phyloP scores from a whole-genome alignment of 2,329 filamentous ascomycete genomes.

The Malbranchea zuffiana region DNA sequence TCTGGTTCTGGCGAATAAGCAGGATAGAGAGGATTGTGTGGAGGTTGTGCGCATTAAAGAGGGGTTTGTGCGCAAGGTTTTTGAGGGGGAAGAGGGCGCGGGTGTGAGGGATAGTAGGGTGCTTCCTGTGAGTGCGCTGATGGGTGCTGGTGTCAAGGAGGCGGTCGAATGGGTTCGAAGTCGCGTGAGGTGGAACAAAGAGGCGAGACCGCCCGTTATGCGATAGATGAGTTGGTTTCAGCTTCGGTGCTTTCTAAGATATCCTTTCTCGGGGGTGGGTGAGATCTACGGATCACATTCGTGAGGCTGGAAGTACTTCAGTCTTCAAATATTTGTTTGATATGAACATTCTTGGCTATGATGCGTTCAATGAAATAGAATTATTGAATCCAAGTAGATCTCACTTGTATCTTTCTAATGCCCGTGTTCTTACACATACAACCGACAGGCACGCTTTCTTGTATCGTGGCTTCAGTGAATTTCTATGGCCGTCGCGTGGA shows the following conservation, averaged over 20 bases:
- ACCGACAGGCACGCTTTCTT: too few relatives aligned
- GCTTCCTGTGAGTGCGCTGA: slow-evolving; percentile 82
- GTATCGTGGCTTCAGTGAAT: too few relatives aligned
- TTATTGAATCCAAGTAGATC: too few relatives aligned
- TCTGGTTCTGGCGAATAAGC: slow-evolving; percentile 90
- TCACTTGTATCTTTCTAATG: too few relatives aligned
- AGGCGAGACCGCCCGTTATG: slow-evolving; percentile 84
- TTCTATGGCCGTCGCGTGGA: too few relatives aligned
- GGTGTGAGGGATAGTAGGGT: slow-evolving; percentile 85
- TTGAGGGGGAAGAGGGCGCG: slow-evolving; percentile 81
- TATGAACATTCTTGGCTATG: too few relatives aligned
- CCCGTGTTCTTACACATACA: too few relatives aligned
- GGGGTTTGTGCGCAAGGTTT: slow-evolving; percentile 85
- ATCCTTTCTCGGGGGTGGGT: too few relatives aligned
- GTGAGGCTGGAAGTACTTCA: too few relatives aligned
- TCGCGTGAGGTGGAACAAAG: slow-evolving; percentile 92
- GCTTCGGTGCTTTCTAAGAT: too few relatives aligned
- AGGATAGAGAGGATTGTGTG: slow-evolving; percentile 92
- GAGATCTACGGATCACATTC: too few relatives aligned
- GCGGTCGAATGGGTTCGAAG: slow-evolving; percentile 95
- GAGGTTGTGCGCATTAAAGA: slow-evolving; percentile 98
- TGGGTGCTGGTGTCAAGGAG: slow-evolving; percentile 69
- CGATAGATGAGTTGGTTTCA: slow-evolving; percentile 40
- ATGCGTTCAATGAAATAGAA: too few relatives aligned
- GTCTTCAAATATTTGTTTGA: slow-evolving; percentile 1